Conservation (phyloP, 176 grass and related monocot species). For the maize (Zea mays) region DNA sequence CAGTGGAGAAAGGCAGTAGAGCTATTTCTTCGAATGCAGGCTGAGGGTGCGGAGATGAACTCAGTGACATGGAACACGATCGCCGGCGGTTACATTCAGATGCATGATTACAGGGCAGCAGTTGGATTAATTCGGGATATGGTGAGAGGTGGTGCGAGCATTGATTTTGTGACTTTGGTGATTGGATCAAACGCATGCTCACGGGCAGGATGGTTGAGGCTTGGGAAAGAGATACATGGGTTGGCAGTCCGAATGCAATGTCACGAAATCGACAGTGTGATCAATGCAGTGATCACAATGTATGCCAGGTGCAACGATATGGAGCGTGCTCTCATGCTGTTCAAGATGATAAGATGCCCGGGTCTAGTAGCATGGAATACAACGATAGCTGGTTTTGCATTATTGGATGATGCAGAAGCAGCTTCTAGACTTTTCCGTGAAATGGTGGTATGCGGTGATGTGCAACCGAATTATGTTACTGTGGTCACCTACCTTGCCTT, state of each 20-base stretch:
- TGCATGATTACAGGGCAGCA: constrained; percentile 41
- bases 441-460: constrained; percentile 44
- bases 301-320: constrained; percentile 60
- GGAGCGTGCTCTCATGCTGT: constrained; percentile 45
- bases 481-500: constrained; percentile 66
- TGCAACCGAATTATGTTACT: constrained; percentile 70
- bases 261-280: constrained; percentile 39
- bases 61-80: constrained; percentile 64
- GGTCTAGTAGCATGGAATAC: constrained; percentile 69
- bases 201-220: constrained; percentile 34
- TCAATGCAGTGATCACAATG: constrained; percentile 64
- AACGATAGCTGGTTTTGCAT: constrained; percentile 52
- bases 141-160: constrained; percentile 17
- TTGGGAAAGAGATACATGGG: constrained; percentile 64
- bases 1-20: constrained; percentile 15
- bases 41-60: constrained; percentile 28
- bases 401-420: constrained; percentile 48
- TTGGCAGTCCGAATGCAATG: constrained; percentile 39
- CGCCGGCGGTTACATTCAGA: constrained; percentile 40
- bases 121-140: constrained; percentile 50
- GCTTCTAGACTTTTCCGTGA: constrained; percentile 48
- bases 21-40: constrained; percentile 45
- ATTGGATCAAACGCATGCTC: constrained; percentile 67
- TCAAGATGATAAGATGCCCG: constrained; percentile 26
- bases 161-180: constrained; percentile 58